phyloP scores from a whole-genome alignment of 768 basidiomycete species.

The Phaffia australis region DNA sequence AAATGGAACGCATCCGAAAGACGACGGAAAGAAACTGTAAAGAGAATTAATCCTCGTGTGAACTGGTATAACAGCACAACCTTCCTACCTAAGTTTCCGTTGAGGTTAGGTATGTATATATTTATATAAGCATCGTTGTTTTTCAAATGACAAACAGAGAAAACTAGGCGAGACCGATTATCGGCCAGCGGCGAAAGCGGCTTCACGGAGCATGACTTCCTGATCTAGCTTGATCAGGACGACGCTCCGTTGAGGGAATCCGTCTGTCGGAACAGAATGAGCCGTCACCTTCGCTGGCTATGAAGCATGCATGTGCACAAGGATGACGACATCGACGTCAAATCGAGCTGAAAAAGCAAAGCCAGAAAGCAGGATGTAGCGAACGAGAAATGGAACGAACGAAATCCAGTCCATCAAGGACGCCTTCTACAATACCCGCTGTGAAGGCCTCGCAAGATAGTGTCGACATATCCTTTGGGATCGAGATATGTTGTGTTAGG shows the following conservation, averaged over 20 bases:
- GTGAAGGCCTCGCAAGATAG: constrained; percentile 95
- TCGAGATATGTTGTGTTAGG: constrained; percentile 80
- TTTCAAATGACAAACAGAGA: too few species aligned
- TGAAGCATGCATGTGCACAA: not conserved
- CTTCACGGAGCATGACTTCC: constrained; percentile 85
- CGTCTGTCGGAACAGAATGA: constrained; percentile 74
- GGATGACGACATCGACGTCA: not conserved
- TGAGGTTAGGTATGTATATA: too few species aligned
- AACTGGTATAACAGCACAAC: too few species aligned
- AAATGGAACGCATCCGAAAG: not conserved
- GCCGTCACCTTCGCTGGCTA: constrained; percentile 96
- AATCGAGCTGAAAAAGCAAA: constrained; percentile 22
- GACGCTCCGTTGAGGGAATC: constrained; percentile 75
- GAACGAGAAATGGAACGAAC: constrained; percentile 47
- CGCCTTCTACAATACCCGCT: constrained; percentile 93
- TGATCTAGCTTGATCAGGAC: constrained; percentile 94
- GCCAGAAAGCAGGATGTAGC: not conserved
- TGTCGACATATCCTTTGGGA: constrained; percentile 86
- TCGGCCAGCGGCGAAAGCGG: constrained; percentile 45
- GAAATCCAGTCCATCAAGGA: constrained; percentile 84
- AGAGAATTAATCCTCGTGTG: too few species aligned
- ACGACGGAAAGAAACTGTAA: not conserved
- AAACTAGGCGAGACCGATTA: not conserved
- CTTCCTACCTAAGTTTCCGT: too few species aligned
- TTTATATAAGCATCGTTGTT: too few species aligned